Conservation (phyloP, 2,329 filamentous ascomycete species). For the Alternaria consortialis region DNA sequence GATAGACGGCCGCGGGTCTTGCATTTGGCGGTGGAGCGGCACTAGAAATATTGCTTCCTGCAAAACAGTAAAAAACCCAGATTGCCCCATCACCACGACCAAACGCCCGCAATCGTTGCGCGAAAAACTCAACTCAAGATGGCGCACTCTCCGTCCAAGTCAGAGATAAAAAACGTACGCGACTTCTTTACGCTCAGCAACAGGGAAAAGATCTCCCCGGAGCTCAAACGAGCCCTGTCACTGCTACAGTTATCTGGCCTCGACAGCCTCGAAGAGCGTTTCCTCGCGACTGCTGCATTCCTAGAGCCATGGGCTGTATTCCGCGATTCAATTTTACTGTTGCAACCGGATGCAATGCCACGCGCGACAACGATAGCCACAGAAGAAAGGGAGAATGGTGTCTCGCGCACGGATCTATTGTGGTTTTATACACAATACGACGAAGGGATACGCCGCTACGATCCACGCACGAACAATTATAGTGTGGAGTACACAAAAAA, state of each 20-base stretch:
- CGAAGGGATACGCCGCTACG: conserved; percentile 38
- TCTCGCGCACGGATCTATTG: conserved; percentile 37
- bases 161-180: conserved; percentile 21
- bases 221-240: conserved; percentile 35
- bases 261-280: conserved; percentile 37
- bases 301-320: conserved; percentile 43
- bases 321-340: conserved; percentile 39
- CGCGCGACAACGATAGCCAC: conserved; percentile 14
- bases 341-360: conserved; percentile 21
- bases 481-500: conserved; percentile 23
- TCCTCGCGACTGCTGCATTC: conserved; percentile 42
- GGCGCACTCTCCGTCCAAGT: conserved; percentile 8
- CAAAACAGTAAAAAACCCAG: not conserved
- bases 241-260: conserved; percentile 33
- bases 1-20: not conserved
- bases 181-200: conserved; percentile 23
- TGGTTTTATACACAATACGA: conserved; percentile 47
- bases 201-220: conserved; percentile 26
- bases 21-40: not conserved
- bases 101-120: not conserved
- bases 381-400: conserved; percentile 3
- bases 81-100: not conserved
- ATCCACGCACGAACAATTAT: conserved; percentile 30
- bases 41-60: not conserved
- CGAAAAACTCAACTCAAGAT: conserved; percentile 5